Evolutionary conservation across 352 stramenopile genomes (phyloP).

Genomic region (Phytophthora palmivora): DNA sequence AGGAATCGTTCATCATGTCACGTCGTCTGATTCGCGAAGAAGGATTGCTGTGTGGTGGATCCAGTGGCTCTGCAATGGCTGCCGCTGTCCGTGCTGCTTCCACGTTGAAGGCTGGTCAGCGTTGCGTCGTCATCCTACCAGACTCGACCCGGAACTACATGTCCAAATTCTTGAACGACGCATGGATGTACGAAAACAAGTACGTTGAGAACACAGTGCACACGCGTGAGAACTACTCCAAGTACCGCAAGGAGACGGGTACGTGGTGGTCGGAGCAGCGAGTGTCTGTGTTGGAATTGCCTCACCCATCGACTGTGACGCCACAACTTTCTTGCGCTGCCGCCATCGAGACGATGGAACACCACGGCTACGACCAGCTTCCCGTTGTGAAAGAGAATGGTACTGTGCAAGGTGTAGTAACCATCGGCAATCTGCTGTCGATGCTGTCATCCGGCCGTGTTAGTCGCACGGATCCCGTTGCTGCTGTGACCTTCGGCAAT

Average conservation of each 20-base stretch:
- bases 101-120: constrained; percentile 85
- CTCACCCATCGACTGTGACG: constrained; percentile 89
- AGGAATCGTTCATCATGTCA: constrained; percentile 95
- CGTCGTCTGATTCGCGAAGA: constrained; percentile 95
- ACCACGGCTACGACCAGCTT: constrained; percentile 88
- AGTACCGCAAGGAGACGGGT: constrained; percentile 67
- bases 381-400: constrained; percentile 77
- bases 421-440: constrained; percentile 95
- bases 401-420: constrained; percentile 93
- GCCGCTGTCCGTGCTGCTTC: constrained; percentile 84
- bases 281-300: constrained; percentile 76
- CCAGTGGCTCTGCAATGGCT: constrained; percentile 89
- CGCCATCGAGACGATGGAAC: constrained; percentile 93
- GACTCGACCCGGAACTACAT: constrained; percentile 98
- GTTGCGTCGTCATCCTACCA: constrained; percentile 94
- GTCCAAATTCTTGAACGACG: constrained; percentile 96
- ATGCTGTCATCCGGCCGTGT: constrained; percentile 90
- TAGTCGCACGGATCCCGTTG: constrained; percentile 80
- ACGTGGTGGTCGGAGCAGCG: constrained; percentile 94
- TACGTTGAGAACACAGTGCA: constrained; percentile 76
- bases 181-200: constrained; percentile 92
- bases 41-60: constrained; percentile 94
- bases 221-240: constrained; percentile 74
- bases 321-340: constrained; percentile 89
- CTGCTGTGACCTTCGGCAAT: constrained; percentile 93